phyloP scores from a whole-genome alignment of 106 monocot genomes.

The Dendrobium officinale region DNA sequence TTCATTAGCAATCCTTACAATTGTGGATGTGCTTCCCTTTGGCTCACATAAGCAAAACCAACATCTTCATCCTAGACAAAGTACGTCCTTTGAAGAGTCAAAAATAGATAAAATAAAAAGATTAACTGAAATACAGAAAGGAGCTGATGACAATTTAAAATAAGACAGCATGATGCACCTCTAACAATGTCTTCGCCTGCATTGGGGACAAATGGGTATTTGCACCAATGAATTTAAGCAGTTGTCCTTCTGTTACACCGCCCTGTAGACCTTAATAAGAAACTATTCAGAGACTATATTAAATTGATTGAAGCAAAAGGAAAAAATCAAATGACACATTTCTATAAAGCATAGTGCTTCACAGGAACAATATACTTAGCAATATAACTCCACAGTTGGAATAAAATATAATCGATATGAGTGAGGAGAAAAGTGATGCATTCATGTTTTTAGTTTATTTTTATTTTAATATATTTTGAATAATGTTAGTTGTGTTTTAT shows the following conservation, averaged over 20 bases:
- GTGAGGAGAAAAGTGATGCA: neutral
- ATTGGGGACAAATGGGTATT: slow-evolving; percentile 54
- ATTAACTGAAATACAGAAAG: slow-evolving; percentile 6
- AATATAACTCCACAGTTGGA: neutral
- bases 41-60: slow-evolving; percentile 80
- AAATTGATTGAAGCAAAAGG: neutral
- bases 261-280: slow-evolving; percentile 77
- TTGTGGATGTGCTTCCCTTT: slow-evolving; percentile 69
- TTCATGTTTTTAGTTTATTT: no score
- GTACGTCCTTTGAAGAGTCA: neutral
- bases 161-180: slow-evolving; percentile 33
- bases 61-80: slow-evolving; percentile 73
- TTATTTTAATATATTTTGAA: no score
- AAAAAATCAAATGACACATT: neutral
- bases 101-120: neutral
- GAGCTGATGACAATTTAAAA: neutral
- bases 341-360: neutral
- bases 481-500: no score
- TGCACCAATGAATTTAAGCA: slow-evolving; percentile 94
- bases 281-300: slow-evolving; percentile 12
- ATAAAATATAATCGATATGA: neutral
- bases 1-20: slow-evolving; percentile 41
- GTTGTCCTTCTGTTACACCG: slow-evolving; percentile 91
- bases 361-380: neutral
- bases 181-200: slow-evolving; percentile 74